Percentiles rank a stretch among this genome's conserved stretches.
phyloP scores from a whole-genome alignment of 352 stramenopile species.

The Phytopythium mirpurense region DNA sequence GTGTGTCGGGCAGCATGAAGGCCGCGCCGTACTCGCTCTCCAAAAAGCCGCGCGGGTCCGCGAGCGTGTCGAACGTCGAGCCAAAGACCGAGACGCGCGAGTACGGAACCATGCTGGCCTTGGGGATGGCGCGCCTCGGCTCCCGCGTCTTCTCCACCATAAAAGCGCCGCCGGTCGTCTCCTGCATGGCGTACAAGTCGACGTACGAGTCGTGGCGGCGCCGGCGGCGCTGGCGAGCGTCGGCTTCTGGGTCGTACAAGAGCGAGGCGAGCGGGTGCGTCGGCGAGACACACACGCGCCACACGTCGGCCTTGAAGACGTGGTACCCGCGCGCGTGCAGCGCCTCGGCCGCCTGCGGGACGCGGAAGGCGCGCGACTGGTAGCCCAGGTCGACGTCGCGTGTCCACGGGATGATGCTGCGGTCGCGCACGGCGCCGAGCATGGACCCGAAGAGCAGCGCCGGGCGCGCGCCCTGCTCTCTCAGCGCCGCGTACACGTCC shows the following conservation, averaged over 20 bases:
- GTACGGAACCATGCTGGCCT: slow-evolving; percentile 20
- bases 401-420: slow-evolving; percentile 41
- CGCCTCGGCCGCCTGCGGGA: slow-evolving; percentile 10
- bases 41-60: slow-evolving; percentile 27
- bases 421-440: slow-evolving; percentile 41
- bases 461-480: slow-evolving; percentile 16
- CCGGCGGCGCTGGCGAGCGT: slow-evolving; percentile 2
- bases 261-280: slow-evolving; percentile 28
- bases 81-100: slow-evolving; percentile 24
- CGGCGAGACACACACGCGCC: slow-evolving; percentile 33
- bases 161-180: slow-evolving; percentile 6
- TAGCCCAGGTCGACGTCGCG: slow-evolving; percentile 36
- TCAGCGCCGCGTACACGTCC: slow-evolving; percentile 38
- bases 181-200: slow-evolving; percentile 25
- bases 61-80: slow-evolving; percentile 28
- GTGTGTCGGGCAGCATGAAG: slow-evolving; percentile 16
- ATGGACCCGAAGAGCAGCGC: slow-evolving; percentile 37
- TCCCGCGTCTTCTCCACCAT: neutral
- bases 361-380: neutral
- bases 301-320: slow-evolving; percentile 33
- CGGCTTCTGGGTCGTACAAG: slow-evolving; percentile 21
- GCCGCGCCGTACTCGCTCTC: slow-evolving; percentile 21
- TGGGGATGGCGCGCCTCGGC: slow-evolving; percentile 2
- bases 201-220: slow-evolving; percentile 21
- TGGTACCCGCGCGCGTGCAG: slow-evolving; percentile 38